Conservation (phyloP, 768 basidiomycete genomes). For the Tricholoma terreum region DNA sequence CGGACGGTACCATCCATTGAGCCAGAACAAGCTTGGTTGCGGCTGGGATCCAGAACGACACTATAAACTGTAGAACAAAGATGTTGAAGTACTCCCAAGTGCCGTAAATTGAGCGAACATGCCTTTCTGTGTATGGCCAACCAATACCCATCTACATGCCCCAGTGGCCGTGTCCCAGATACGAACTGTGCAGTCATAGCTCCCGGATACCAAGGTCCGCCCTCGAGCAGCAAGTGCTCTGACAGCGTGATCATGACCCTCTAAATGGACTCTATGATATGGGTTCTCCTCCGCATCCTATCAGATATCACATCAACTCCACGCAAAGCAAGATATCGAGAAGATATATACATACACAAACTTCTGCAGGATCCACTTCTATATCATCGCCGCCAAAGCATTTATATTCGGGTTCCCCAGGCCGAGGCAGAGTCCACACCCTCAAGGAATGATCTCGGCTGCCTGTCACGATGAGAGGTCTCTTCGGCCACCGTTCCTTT, state of each 20-base stretch:
- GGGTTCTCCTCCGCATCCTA: slow-evolving; percentile 77
- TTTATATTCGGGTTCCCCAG: slow-evolving; percentile 73
- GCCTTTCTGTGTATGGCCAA: slow-evolving; percentile 94
- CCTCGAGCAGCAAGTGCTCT: slow-evolving; percentile 91
- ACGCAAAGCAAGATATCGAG: neutral
- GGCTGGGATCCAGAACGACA: slow-evolving; percentile 83
- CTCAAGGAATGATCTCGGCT: slow-evolving; percentile 67
- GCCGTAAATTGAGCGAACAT: slow-evolving; percentile 13
- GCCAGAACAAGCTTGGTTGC: slow-evolving; percentile 91
- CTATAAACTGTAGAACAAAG: slow-evolving; percentile 70
- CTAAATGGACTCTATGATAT: slow-evolving; percentile 79
- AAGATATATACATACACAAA: slow-evolving; percentile 29
- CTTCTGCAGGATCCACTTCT: slow-evolving; percentile 52
- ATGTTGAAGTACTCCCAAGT: neutral
- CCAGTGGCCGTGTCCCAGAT: slow-evolving; percentile 94
- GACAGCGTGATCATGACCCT: slow-evolving; percentile 90
- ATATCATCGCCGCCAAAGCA: slow-evolving; percentile 60
- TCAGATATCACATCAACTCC: slow-evolving; percentile 34
- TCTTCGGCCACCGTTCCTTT: slow-evolving; percentile 68
- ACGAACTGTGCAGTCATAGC: slow-evolving; percentile 92
- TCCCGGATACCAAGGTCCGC: slow-evolving; percentile 87
- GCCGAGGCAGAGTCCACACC: slow-evolving; percentile 54
- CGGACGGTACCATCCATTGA: slow-evolving; percentile 98
- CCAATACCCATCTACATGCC: slow-evolving; percentile 72
- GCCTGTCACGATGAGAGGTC: slow-evolving; percentile 71